Evolutionary conservation across 306 rosid species (phyloP), one percentile per base, ranked within the genome.

Genomic region (Cicer pinnatifidum): DNA sequence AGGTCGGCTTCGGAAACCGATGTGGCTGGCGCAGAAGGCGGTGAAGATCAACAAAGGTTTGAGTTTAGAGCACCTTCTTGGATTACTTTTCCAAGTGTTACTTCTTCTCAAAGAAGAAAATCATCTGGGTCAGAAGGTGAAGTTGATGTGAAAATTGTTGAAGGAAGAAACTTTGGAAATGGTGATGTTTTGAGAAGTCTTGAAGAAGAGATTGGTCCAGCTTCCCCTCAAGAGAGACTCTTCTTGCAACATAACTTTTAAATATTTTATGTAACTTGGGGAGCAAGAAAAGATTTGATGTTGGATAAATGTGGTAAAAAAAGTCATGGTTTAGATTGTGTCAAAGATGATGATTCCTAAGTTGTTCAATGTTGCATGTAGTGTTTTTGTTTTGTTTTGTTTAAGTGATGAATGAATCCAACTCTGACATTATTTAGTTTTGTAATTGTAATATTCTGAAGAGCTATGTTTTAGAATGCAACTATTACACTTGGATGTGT

Each of bases 131-230:
- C 98, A 7, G 97, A 93, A 11, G 91, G 86, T 19, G 98, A 93
- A 38, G 88, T 86, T 50, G 98, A 91, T 8, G 97, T 88, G 47
- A 89, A 88, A 80, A 86, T 80, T 76, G 63, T 43, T 1, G 97
- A 93, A 67, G 86, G 68, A 2, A 91, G 80, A 83, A 89, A 86
- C 75, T 44, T 44, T 15, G 85, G 84, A 6, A 78, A 62, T 39
- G 84, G 88, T 73, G 98, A 91, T 46, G 96, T 90, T 69, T 85
- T 93, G 84, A 88, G 87, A 84, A 93, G 96, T 73, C 88, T 93
- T 82, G 96, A 91, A 75, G 98, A 94, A 85, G 98, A 94, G 85
- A 94, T 89, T 83, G 92, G 92, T 16, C 97, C 97, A 12, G 98
- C 98, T 82, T 94, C 98, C 57, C 98, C 98, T 39, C 84, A 81